Conservation (phyloP, 495 filamentous ascomycete genomes). For the Sporormia fimetaria region DNA sequence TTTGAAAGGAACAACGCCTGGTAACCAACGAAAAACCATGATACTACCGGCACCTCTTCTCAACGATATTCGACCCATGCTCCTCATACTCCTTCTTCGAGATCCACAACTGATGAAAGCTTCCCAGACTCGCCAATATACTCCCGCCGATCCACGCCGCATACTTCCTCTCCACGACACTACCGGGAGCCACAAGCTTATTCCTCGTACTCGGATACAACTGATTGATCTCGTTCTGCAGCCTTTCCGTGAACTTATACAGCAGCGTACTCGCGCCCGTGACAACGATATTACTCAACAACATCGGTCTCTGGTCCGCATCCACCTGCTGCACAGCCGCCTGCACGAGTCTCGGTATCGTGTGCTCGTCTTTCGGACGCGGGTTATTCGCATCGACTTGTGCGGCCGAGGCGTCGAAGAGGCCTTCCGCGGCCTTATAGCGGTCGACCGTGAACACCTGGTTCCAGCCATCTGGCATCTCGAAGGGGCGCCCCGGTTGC, state of each 20-base stretch:
- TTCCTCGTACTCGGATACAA: conserved; percentile 74
- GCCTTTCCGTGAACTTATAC: conserved; percentile 78
- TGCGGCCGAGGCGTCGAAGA: conserved; percentile 73
- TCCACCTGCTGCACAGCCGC: conserved; percentile 68
- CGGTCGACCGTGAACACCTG: conserved; percentile 83
- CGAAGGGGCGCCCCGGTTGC: conserved; percentile 71
- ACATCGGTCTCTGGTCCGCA: conserved; percentile 70
- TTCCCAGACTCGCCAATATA: conserved; percentile 89
- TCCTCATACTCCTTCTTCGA: conserved; percentile 74
- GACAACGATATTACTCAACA: conserved; percentile 84
- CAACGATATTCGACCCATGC: conserved; percentile 57
- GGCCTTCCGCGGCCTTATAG: conserved; percentile 69
- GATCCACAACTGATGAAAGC: conserved; percentile 99
- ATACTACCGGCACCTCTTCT: conserved; percentile 71
- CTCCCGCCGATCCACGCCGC: conserved; percentile 94
- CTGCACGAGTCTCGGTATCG: conserved; percentile 67
- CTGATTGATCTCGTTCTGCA: conserved; percentile 67
- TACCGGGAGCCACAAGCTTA: conserved; percentile 72
- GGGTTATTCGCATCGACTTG: conserved; percentile 39
- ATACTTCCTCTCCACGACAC: conserved; percentile 75
- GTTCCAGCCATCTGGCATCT: conserved; percentile 93
- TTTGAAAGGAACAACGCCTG: no score
- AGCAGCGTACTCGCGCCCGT: conserved; percentile 76
- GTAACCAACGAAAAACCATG: no score
- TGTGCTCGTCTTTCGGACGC: conserved; percentile 53